These are phyloP conservation scores for Persicaria tinctoria DNA, from an alignment of 148 eudicot species.

Conservation along the genomic window DNA sequence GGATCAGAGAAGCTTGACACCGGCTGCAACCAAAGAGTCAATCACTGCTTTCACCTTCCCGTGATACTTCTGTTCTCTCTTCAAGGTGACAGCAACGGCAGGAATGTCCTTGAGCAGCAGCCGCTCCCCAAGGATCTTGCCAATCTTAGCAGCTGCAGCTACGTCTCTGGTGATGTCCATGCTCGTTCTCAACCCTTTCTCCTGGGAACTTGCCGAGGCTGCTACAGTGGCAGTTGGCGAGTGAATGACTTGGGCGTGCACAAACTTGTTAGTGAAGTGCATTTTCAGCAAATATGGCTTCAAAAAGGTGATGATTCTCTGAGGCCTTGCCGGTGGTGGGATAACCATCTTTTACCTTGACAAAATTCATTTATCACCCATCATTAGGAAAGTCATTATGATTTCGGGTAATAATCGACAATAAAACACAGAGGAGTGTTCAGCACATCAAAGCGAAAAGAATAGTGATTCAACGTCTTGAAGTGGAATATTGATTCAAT, in stretches of 20 bases:
- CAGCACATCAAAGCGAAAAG: too few species aligned
- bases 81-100: conserved; percentile 58
- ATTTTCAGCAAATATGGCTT: conserved; percentile 80
- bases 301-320: conserved; percentile 58
- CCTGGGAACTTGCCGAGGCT: conserved; percentile 85
- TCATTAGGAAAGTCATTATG: background rate
- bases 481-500: background rate
- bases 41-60: conserved; percentile 89
- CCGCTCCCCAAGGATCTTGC: conserved; percentile 83
- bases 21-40: conserved; percentile 61
- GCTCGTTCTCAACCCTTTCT: conserved; percentile 58
- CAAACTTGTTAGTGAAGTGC: conserved; percentile 85
- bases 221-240: conserved; percentile 81
- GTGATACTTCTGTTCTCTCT: conserved; percentile 81
- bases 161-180: conserved; percentile 69
- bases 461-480: background rate
- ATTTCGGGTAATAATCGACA: background rate
- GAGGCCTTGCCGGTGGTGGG: conserved; percentile 62
- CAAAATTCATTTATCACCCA: background rate
- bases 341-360: conserved; percentile 57
- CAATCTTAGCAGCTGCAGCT: conserved; percentile 83
- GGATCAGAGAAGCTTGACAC: conserved; percentile 54
- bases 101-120: conserved; percentile 54
- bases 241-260: conserved; percentile 87
- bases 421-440: background rate